phyloP scores from a whole-genome alignment of 2,329 filamentous ascomycete genomes.

The Neoscytalidium dimidiatum region DNA sequence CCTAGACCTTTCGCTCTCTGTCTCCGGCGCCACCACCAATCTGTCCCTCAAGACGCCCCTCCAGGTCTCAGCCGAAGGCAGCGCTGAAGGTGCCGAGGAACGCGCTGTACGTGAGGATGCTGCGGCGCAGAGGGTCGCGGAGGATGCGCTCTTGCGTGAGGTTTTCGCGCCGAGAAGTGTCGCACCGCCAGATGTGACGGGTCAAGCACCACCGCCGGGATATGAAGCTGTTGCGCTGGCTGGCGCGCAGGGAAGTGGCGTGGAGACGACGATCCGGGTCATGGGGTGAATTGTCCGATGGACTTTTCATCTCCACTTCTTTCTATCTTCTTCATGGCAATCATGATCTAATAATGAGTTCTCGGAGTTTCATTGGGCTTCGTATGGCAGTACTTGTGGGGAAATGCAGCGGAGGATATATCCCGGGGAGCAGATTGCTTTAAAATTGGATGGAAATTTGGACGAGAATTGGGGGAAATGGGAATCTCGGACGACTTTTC shows the following conservation, averaged over 20 bases:
- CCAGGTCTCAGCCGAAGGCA: conserved; percentile 45
- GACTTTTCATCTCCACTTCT: not conserved
- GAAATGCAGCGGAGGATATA: no score
- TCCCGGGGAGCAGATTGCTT: no score
- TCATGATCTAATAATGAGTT: not conserved
- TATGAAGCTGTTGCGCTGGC: not conserved
- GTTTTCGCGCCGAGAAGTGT: not conserved
- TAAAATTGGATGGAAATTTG: no score
- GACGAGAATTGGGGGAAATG: no score
- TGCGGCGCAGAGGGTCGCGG: not conserved
- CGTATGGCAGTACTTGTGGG: no score
- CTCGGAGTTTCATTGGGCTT: no score
- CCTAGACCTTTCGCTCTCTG: conserved; percentile 60
- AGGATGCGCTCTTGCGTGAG: not conserved
- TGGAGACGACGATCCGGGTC: not conserved
- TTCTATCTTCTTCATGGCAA: not conserved
- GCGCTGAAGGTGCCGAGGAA: conserved; percentile 23
- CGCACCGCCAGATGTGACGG: not conserved
- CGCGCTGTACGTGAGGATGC: not conserved
- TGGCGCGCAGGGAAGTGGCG: not conserved
- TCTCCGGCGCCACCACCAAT: conserved; percentile 46
- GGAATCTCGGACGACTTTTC: no score
- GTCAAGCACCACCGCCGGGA: not conserved
- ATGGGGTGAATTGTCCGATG: not conserved
- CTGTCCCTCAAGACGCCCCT: conserved; percentile 48